Evolutionary conservation across 192 early-diverging fungal species (phyloP), one percentile per base, ranked within the genome.

Genomic region (Mortierella alpina): DNA sequence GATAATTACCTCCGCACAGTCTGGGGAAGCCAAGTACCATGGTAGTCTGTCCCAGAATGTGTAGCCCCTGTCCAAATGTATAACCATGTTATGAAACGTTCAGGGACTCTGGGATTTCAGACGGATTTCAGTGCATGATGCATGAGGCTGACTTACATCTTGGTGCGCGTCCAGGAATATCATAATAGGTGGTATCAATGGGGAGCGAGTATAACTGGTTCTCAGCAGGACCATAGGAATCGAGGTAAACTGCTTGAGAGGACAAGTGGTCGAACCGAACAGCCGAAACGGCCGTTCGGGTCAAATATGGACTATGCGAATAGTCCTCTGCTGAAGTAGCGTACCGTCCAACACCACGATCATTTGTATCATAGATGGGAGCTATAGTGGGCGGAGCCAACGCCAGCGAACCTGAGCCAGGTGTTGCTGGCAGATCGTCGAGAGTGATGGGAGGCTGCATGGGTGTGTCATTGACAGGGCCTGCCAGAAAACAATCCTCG

Each of bases 21-120:
- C 72, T 97, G 96, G 23, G 96, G 96, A 18, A 97, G 86, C 96
- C 96, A 97, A 6, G 95, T 96, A 54, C 95, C 95, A 70, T 96
- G 96, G 68, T 97, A 97, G 75, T 97, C 95, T 13, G 92, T 90
- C n/a, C 95, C 95, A 31, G 93, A 94, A 83, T 95, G 94, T n/a
- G 93, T 91, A 4, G 90, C 94, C 94, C 84, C 84, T 84, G 67
- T n/a, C 56, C 17, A 15, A n/a, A 39, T 39, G 49, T 12, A 5
- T 14, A 31, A 11, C 20, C 8, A 50, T 46, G 17, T 17, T 15
- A 2, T 13, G 7, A 4, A 39, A 22, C 31, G 23, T 20, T 20
- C 54, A 55, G 54, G 8, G 1, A 55, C 20, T 9, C 10, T 11
- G 13, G 14, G 13, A 55, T 3, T 2, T 50, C 12, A 50, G 12